phyloP scores from a whole-genome alignment of 108 stramenopile species.

The Fragilariopsis cylindrus region DNA sequence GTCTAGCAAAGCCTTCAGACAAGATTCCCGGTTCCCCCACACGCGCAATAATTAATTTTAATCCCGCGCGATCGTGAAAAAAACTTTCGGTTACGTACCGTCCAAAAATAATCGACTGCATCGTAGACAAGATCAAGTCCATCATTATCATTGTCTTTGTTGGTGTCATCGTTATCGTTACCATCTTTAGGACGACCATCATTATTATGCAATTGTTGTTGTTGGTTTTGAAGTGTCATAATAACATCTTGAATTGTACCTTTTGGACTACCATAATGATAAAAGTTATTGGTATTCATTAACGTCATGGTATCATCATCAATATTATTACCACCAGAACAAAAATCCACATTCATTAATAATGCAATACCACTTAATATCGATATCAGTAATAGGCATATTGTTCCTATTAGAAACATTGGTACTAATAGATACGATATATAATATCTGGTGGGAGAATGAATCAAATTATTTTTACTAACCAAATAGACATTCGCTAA shows the following conservation, averaged over 20 bases:
- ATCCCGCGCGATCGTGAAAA: neutral
- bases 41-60: too few relatives aligned
- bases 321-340: slow-evolving; percentile 32
- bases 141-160: neutral
- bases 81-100: slow-evolving; percentile 25
- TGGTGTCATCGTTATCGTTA: neutral
- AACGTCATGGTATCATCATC: too few relatives aligned
- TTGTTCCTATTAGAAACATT: slow-evolving; percentile 26
- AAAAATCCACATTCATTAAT: slow-evolving; percentile 55
- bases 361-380: slow-evolving; percentile 27
- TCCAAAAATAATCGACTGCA: slow-evolving; percentile 37
- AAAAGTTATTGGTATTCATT: too few relatives aligned
- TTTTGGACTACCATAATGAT: slow-evolving; percentile 26
- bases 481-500: slow-evolving; percentile 28
- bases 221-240: slow-evolving; percentile 3
- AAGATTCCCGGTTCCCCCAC: too few relatives aligned
- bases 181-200: neutral
- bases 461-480: slow-evolving; percentile 41
- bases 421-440: slow-evolving; percentile 39
- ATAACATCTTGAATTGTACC: slow-evolving; percentile 44
- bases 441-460: slow-evolving; percentile 21
- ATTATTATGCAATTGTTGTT: neutral
- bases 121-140: slow-evolving; percentile 23
- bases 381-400: slow-evolving; percentile 13
- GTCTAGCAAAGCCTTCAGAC: too few relatives aligned